These are phyloP conservation scores for Secale cereale DNA, from an alignment of 176 grass and related monocot genomes.

Conservation along the genomic window DNA sequence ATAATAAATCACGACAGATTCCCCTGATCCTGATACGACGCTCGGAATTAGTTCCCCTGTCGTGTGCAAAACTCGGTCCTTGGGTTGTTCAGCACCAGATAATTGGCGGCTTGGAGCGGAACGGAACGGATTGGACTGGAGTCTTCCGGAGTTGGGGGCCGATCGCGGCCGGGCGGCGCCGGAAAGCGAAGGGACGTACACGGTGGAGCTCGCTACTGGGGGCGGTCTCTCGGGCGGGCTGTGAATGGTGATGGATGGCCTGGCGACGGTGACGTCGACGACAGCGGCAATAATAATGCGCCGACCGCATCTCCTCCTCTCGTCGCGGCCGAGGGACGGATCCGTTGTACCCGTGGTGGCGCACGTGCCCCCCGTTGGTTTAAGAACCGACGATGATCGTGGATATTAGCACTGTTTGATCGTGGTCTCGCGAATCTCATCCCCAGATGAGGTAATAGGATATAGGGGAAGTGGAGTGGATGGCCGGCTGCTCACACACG, in stretches of 20 bases:
- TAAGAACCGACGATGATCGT: background rate
- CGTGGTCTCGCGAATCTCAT: background rate
- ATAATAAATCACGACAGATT: background rate
- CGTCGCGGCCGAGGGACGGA: background rate
- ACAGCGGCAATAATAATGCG: constrained; percentile 3
- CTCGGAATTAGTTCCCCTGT: background rate
- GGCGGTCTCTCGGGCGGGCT: background rate
- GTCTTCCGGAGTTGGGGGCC: background rate
- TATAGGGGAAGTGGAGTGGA: background rate
- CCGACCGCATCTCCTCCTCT: background rate
- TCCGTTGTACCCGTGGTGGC: background rate
- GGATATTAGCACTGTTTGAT: background rate
- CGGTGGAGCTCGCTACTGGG: constrained; percentile 51
- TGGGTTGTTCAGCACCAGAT: background rate
- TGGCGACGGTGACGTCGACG: background rate
- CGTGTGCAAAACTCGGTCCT: background rate
- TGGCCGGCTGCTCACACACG: background rate
- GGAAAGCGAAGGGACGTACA: constrained; percentile 2
- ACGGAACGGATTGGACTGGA: background rate
- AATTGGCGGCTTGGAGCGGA: background rate
- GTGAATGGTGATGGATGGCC: background rate
- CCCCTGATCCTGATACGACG: background rate
- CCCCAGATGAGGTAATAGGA: background rate
- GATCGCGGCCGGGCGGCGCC: background rate
- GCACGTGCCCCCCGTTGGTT: too few species aligned